Conservation (phyloP, 1,284 basidiomycete species). For the Xerocomus amazonicus region DNA sequence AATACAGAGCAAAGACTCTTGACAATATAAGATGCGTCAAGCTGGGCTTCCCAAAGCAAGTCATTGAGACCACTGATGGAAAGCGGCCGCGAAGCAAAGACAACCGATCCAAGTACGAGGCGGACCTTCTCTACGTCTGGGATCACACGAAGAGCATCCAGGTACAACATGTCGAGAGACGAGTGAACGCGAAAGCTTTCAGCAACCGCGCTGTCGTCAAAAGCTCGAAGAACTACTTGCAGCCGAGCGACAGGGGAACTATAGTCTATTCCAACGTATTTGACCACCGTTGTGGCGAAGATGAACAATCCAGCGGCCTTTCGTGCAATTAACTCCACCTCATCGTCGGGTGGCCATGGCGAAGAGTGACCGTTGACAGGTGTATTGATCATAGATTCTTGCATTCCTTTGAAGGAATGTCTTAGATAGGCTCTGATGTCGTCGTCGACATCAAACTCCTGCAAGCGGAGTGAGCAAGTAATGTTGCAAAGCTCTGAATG, state of each 20-base stretch:
- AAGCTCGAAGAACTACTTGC: slow-evolving; percentile 8
- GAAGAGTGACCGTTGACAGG: not conserved
- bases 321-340: slow-evolving; percentile 18
- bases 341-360: slow-evolving; percentile 20
- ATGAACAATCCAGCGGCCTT: slow-evolving; percentile 29
- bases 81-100: slow-evolving; percentile 16
- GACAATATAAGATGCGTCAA: slow-evolving; percentile 9
- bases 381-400: not conserved
- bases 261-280: slow-evolving; percentile 16
- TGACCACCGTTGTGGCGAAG: slow-evolving; percentile 29
- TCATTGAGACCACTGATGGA: slow-evolving; percentile 13
- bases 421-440: slow-evolving; percentile 23
- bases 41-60: slow-evolving; percentile 11
- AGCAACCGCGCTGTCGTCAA: slow-evolving; percentile 2
- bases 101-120: slow-evolving; percentile 15
- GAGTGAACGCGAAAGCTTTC: slow-evolving; percentile 14
- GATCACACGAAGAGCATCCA: slow-evolving; percentile 13
- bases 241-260: slow-evolving; percentile 12
- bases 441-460: slow-evolving; percentile 16
- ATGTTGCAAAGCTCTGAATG: slow-evolving; percentile 3
- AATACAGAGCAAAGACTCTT: slow-evolving; percentile 19
- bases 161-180: slow-evolving; percentile 17
- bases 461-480: slow-evolving; percentile 9
- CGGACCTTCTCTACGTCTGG: slow-evolving; percentile 12
- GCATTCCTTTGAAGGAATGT: slow-evolving; percentile 14